Conservation (phyloP, 192 early-diverging fungal genomes). For the Podila epigama region DNA sequence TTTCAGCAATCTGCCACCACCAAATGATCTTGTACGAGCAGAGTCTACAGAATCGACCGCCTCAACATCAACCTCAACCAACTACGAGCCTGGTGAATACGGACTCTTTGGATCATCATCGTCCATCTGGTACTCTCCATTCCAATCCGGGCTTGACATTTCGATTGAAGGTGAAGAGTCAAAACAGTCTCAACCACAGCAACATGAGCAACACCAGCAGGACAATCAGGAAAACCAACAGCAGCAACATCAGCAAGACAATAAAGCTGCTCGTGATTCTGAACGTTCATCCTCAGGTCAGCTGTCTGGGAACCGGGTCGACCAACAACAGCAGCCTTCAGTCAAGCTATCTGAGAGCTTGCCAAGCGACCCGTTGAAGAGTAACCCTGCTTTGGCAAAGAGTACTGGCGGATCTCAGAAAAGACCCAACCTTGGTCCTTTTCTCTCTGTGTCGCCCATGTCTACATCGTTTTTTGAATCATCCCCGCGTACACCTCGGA, state of each 20-base stretch:
- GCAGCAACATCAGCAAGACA: too few species aligned
- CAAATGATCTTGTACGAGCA: too few species aligned
- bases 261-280: too few species aligned
- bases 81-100: not conserved
- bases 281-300: too few species aligned
- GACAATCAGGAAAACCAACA: too few species aligned
- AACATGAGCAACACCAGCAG: conserved; percentile 7
- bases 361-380: too few species aligned
- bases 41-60: too few species aligned
- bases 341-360: too few species aligned
- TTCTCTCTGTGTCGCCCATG: too few species aligned
- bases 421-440: conserved; percentile 7
- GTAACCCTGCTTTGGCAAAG: too few species aligned
- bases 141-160: conserved; percentile 42
- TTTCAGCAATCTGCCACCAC: not conserved
- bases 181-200: conserved; percentile 9
- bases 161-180: conserved; percentile 34
- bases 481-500: conserved; percentile 30
- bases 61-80: not conserved
- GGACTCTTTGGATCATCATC: conserved; percentile 25
- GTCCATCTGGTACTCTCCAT: conserved; percentile 42
- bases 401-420: not conserved
- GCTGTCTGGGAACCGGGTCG: too few species aligned
- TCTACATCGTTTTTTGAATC: conserved; percentile 39
- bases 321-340: too few species aligned